Evolutionary conservation across 305 asterid genomes (phyloP), one percentile per base, ranked within the genome.

Genomic region (Stenogyne calaminthoides): DNA sequence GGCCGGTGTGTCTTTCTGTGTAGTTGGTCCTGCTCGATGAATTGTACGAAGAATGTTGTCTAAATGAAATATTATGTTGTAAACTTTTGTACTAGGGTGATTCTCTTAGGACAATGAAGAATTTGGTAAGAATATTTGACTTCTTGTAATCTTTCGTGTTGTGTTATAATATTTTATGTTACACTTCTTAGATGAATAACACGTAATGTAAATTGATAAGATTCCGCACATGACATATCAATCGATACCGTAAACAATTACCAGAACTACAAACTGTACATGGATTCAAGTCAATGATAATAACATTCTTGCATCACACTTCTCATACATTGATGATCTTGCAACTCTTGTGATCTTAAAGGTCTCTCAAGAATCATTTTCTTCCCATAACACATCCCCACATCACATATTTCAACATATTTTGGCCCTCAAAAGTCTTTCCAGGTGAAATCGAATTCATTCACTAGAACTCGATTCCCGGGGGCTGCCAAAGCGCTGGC

Each of bases 401-500:
- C 6, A 32, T 32, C 4, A 12, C 22, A 49, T 10, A 10, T 10
- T 3, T 56, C 36, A 56, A 1, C 61, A 20, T 9, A 9, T 20
- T 3, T 58, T 55, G 34, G n/a, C 32, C 10, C 7, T 19, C 6
- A 15, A 46, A 42, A 59, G 36, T 25, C 18, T 42, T 58, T 36
- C 42, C 10, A 7, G 42, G 7, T 34, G 47, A 40, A 40, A 10
- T 9, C 49, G 49, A 42, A 6, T 72, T 73, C 80, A 61, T 71
- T 27, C 71, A 0, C 29, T 64, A 4, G 54, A 19, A 29, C 65
- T 39, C 14, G 69, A 66, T 8, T 32, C 74, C 5, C 78, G 77
- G 6, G 80, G 69, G 85, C 87, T 82, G 68, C 90, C 87, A 4
- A 85, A 74, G 32, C 37, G 85, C 34, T 74, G 85, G 78, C 96